A percentile compares a stretch with the other conserved stretches of the same genome.
These are phyloP conservation scores for Xylariaceae sp. DNA, from an alignment of 2,329 filamentous ascomycete genomes.

Conservation along the genomic window DNA sequence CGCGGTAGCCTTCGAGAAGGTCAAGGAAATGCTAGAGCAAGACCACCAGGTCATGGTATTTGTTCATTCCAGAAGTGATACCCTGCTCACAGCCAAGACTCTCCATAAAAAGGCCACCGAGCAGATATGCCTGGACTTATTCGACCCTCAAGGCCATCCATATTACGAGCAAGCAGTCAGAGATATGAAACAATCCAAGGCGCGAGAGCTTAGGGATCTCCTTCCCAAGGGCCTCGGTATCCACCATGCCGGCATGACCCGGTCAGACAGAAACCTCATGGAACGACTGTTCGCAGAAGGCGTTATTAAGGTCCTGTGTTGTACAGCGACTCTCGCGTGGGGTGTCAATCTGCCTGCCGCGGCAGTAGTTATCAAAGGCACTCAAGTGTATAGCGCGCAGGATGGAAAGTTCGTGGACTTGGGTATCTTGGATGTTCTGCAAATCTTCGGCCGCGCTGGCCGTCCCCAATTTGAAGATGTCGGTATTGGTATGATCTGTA, in stretches of 20 bases:
- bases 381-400: conserved; percentile 92
- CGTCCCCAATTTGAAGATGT: conserved; percentile 96
- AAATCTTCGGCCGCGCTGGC: conserved; percentile 97
- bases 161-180: conserved; percentile 73
- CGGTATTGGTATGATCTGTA: conserved; percentile 97
- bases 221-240: conserved; percentile 88
- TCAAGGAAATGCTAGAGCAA: conserved; percentile 81
- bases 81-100: conserved; percentile 79
- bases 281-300: conserved; percentile 87
- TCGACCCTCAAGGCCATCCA: conserved; percentile 76
- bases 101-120: conserved; percentile 83
- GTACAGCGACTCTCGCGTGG: conserved; percentile 96
- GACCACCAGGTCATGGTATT: conserved; percentile 99
- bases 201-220: conserved; percentile 81
- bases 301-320: conserved; percentile 94
- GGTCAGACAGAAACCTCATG: conserved; percentile 91
- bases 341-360: conserved; percentile 97
- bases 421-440: conserved; percentile 91
- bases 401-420: conserved; percentile 96
- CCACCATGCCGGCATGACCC: conserved; percentile 94
- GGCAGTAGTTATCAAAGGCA: conserved; percentile 96
- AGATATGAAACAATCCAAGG: conserved; percentile 82
- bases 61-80: conserved; percentile 94
- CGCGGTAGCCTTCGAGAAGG: conserved; percentile 84
- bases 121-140: conserved; percentile 71